phyloP scores from a whole-genome alignment of 2,329 filamentous ascomycete species.

The Pseudocercospora ulei region DNA sequence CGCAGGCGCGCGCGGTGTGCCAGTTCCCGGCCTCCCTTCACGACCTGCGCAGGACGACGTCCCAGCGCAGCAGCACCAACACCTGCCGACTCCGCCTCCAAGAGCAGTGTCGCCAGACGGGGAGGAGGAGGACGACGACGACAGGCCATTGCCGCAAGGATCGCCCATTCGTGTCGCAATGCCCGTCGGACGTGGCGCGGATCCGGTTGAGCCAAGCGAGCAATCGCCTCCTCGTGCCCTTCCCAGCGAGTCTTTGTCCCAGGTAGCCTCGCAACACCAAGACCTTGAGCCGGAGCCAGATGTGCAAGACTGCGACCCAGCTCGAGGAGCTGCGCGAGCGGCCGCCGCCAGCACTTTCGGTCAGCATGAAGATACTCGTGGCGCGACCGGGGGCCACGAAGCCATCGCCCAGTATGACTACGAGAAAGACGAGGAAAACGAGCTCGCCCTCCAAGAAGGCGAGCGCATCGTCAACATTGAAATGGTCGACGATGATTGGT shows the following conservation, averaged over 20 bases:
- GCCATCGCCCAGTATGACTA: constrained; percentile 89
- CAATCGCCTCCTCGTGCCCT: constrained; percentile 47
- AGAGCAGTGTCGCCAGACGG: constrained; percentile 33
- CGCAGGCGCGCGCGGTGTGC: constrained; percentile 53
- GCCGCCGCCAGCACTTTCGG: constrained; percentile 41
- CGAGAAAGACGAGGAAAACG: constrained; percentile 94
- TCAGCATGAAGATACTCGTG: constrained; percentile 35
- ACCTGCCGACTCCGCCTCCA: constrained; percentile 39
- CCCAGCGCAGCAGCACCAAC: constrained; percentile 47
- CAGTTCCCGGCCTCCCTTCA: constrained; percentile 65
- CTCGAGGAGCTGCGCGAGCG: constrained; percentile 46
- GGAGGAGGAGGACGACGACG: constrained; percentile 28
- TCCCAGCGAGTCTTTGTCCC: constrained; percentile 54
- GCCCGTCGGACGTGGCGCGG: constrained; percentile 60
- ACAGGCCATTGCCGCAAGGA: constrained; percentile 42
- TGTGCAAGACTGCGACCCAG: constrained; percentile 46
- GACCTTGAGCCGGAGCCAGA: constrained; percentile 57
- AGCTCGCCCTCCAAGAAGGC: constrained; percentile 81
- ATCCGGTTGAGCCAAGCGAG: constrained; percentile 44
- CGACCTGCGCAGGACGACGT: constrained; percentile 45
- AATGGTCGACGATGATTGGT: constrained; percentile 98
- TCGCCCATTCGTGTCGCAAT: constrained; percentile 81
- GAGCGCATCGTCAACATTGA: constrained; percentile 85
- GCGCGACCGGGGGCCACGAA: constrained; percentile 50
- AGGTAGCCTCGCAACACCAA: constrained; percentile 54